Evolutionary conservation across 2,329 filamentous ascomycete species (phyloP).

Genomic region (Chaetothyriales sp.): DNA sequence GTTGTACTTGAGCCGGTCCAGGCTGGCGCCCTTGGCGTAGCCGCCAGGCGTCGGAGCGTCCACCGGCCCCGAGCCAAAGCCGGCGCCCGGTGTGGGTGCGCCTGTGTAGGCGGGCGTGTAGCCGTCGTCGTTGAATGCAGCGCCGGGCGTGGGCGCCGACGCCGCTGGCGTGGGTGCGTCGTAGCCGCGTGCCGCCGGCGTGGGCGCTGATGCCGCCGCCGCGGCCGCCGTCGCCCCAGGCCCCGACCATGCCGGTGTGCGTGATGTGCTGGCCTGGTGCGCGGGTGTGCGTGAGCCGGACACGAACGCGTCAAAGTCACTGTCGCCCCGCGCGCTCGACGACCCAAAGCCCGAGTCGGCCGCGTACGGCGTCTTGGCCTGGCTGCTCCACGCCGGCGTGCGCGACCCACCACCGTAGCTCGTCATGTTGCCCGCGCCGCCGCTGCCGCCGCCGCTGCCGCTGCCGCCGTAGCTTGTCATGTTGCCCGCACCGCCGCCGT

Average conservation of each 20-base stretch:
- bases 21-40: conserved; percentile 8
- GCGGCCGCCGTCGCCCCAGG: too few relatives aligned
- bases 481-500: conserved; percentile 44
- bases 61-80: conserved; percentile 21
- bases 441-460: conserved; percentile 42
- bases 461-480: conserved; percentile 64
- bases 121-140: conserved; percentile 30
- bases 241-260: conserved; percentile 33
- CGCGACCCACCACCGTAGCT: conserved; percentile 46
- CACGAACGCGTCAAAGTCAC: conserved; percentile 54
- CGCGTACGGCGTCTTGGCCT: conserved; percentile 53
- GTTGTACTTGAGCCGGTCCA: too few relatives aligned
- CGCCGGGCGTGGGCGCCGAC: conserved; percentile 56
- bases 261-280: conserved; percentile 47
- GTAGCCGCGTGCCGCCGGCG: conserved; percentile 35
- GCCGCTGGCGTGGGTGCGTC: conserved; percentile 63
- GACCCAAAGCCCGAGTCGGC: conserved; percentile 35
- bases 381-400: conserved; percentile 61
- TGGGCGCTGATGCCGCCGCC: conserved; percentile 21
- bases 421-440: conserved; percentile 31
- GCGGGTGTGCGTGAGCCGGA: conserved; percentile 65
- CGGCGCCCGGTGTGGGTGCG: conserved; percentile 31
- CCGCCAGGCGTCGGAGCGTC: conserved; percentile 39
- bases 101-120: conserved; percentile 35
- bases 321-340: conserved; percentile 49